A percentile compares a stretch with the other conserved stretches of the same genome.
Conservation (phyloP, 1,139 yeast genomes). For the Yamadazyma dendronema region DNA sequence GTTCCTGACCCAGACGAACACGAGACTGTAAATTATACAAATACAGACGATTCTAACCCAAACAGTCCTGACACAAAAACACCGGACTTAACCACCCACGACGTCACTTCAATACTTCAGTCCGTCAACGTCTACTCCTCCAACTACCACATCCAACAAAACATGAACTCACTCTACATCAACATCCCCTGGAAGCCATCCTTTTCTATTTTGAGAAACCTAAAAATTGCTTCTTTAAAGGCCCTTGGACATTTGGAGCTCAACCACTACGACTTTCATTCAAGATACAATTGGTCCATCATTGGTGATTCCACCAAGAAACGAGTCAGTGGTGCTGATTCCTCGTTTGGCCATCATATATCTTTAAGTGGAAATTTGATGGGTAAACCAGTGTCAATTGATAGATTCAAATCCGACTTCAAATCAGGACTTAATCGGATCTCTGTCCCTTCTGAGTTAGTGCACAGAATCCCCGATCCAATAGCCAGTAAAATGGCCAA, state of each 20-base stretch:
- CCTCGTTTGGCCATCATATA: neutral
- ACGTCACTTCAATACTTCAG: neutral
- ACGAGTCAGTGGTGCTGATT: neutral
- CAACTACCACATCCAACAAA: slow-evolving; percentile 11
- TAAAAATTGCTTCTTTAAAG: slow-evolving; percentile 6
- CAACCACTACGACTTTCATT: slow-evolving; percentile 7
- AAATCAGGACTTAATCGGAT: neutral
- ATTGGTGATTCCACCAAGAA: slow-evolving; percentile 6
- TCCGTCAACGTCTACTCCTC: slow-evolving; percentile 12
- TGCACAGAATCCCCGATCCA: neutral
- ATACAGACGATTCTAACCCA: too few relatives aligned
- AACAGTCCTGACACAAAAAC: too few relatives aligned
- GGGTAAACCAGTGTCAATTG: neutral
- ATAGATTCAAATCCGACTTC: neutral
- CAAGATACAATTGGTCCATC: slow-evolving; percentile 10
- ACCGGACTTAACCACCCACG: too few relatives aligned
- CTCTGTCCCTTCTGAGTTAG: neutral
- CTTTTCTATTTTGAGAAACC: neutral
- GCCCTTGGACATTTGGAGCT: slow-evolving; percentile 8
- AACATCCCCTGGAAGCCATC: slow-evolving; percentile 15
- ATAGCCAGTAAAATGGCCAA: neutral
- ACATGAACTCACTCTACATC: slow-evolving; percentile 10
- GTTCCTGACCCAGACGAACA: too few relatives aligned
- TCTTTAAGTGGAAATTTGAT: neutral
- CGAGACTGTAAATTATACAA: too few relatives aligned